These are phyloP conservation scores for Oxyria digyna DNA, from an alignment of 148 eudicot genomes.

Conservation along the genomic window DNA sequence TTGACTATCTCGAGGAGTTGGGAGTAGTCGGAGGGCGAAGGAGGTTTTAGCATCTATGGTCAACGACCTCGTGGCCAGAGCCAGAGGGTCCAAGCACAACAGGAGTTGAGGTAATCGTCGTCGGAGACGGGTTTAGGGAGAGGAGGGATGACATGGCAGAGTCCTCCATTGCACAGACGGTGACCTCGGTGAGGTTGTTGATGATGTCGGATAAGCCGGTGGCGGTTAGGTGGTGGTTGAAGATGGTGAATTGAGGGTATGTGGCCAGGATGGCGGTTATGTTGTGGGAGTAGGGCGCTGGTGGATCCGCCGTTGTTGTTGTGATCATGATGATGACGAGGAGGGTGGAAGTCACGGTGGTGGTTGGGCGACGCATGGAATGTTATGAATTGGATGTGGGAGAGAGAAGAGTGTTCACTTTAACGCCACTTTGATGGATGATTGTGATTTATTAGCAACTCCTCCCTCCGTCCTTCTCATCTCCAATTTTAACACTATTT, in stretches of 20 bases:
- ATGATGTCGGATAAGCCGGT: slow-evolving; percentile 49
- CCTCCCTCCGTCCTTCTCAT: too few species aligned
- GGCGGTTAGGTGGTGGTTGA: slow-evolving; percentile 44
- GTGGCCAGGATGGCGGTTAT: slow-evolving; percentile 34
- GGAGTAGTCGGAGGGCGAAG: not conserved
- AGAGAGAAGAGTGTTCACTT: not conserved
- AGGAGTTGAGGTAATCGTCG: slow-evolving; percentile 31
- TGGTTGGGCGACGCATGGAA: not conserved
- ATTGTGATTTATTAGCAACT: too few species aligned
- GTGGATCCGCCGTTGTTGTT: not conserved
- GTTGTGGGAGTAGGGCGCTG: slow-evolving; percentile 15
- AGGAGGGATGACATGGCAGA: slow-evolving; percentile 39
- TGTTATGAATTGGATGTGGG: not conserved
- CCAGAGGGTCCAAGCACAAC: slow-evolving; percentile 17
- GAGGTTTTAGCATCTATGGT: not conserved
- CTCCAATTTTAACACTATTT: too few species aligned
- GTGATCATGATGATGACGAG: not conserved
- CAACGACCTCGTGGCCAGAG: not conserved
- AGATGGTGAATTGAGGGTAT: slow-evolving; percentile 38
- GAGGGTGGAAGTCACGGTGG: not conserved
- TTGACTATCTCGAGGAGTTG: not conserved
- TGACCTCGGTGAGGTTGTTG: slow-evolving; percentile 34
- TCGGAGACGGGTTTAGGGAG: slow-evolving; percentile 35
- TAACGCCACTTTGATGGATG: too few species aligned
- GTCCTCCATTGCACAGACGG: slow-evolving; percentile 34